phyloP scores from a whole-genome alignment of 2,329 filamentous ascomycete genomes.

The Stromatinia cepivora region DNA sequence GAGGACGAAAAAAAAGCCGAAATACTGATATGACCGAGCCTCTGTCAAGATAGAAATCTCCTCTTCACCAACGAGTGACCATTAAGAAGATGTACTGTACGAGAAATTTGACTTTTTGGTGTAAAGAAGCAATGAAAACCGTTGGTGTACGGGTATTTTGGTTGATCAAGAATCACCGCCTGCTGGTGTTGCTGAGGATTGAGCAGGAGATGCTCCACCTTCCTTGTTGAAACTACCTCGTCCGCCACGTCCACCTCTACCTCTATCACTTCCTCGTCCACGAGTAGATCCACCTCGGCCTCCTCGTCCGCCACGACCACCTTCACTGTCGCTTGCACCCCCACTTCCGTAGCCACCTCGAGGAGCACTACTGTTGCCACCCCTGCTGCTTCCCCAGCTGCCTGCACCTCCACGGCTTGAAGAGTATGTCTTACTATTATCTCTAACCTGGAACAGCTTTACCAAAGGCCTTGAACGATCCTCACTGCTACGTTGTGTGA shows the following conservation, averaged over 20 bases:
- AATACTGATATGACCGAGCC: slow-evolving; percentile 30
- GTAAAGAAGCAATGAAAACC: slow-evolving; percentile 33
- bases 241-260: slow-evolving; percentile 57
- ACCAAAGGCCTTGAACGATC: slow-evolving; percentile 79
- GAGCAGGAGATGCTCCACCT: slow-evolving; percentile 48
- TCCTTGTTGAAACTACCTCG: slow-evolving; percentile 60
- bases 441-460: slow-evolving; percentile 76
- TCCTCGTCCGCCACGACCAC: slow-evolving; percentile 55
- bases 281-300: slow-evolving; percentile 59
- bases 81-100: slow-evolving; percentile 41
- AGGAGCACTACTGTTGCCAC: slow-evolving; percentile 54
- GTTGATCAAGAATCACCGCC: slow-evolving; percentile 35
- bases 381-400: slow-evolving; percentile 66
- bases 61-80: slow-evolving; percentile 36
- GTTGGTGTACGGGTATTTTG: slow-evolving; percentile 11
- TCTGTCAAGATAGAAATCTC: slow-evolving; percentile 32
- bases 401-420: slow-evolving; percentile 64
- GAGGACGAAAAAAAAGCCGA: slow-evolving; percentile 32
- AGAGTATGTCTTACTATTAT: slow-evolving; percentile 51
- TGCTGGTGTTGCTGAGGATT: slow-evolving; percentile 51
- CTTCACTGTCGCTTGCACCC: slow-evolving; percentile 73
- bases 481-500: slow-evolving; percentile 68
- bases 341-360: slow-evolving; percentile 83
- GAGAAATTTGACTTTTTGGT: slow-evolving; percentile 38
- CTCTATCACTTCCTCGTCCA: slow-evolving; percentile 54